Evolutionary conservation across 805 yeast genomes (phyloP).

Genomic region (Cyberlindnera galapagoensis): DNA sequence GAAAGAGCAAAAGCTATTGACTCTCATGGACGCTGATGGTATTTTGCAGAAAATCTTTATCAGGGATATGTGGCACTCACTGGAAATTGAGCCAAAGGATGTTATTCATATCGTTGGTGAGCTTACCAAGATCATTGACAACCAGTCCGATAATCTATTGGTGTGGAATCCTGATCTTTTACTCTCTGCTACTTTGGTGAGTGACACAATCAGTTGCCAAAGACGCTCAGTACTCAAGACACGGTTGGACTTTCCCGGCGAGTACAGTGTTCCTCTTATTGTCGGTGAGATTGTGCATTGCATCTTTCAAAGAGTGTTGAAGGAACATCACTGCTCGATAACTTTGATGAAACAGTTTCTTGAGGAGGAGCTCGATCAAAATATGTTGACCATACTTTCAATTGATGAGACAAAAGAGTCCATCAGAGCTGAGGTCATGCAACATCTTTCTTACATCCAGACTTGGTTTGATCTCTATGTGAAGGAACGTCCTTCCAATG

Average conservation of each 20-base stretch:
- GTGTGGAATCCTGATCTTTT: conserved; percentile 81
- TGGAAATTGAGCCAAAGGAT: conserved; percentile 45
- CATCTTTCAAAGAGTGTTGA: conserved; percentile 49
- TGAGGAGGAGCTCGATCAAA: conserved; percentile 36
- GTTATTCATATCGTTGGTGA: conserved; percentile 56
- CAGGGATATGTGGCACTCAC: conserved; percentile 53
- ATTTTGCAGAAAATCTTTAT: conserved; percentile 38
- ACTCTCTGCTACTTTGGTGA: conserved; percentile 73
- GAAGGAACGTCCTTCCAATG: conserved; percentile 23
- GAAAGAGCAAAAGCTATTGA: conserved; percentile 46
- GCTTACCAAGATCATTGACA: conserved; percentile 38
- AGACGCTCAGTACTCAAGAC: conserved; percentile 60
- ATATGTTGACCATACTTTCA: conserved; percentile 46
- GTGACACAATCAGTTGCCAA: conserved; percentile 69
- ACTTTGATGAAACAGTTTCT: conserved; percentile 26
- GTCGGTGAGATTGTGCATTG: conserved; percentile 83
- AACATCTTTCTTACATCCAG: conserved; percentile 46
- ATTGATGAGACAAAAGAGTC: conserved; percentile 43
- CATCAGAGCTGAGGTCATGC: conserved; percentile 35
- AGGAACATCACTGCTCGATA: conserved; percentile 26
- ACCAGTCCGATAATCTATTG: conserved; percentile 50
- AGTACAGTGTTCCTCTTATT: conserved; percentile 54
- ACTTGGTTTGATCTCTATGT: conserved; percentile 47
- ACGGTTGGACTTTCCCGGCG: conserved; percentile 57
- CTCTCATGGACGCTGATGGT: conserved; percentile 37